phyloP scores from a whole-genome alignment of 306 rosid genomes.

The Macrotyloma uniflorum region DNA sequence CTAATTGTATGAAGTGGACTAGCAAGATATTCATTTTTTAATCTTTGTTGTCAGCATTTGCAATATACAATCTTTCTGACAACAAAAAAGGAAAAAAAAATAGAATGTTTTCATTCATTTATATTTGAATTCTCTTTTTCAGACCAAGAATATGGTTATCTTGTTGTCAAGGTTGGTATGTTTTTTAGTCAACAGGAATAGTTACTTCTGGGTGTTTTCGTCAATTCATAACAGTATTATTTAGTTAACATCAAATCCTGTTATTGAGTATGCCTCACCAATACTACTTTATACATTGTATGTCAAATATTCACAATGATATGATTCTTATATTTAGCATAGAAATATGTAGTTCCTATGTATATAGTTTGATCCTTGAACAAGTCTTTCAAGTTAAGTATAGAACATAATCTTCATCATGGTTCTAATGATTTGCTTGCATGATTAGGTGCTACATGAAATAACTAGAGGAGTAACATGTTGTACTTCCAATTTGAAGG shows the following conservation, averaged over 20 bases:
- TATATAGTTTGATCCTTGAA: background rate
- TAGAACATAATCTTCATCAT: background rate
- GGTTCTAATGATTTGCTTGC: constrained; percentile 1
- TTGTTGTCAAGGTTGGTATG: background rate
- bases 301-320: background rate
- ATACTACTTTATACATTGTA: background rate
- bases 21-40: background rate
- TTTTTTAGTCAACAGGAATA: background rate
- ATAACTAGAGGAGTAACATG: background rate
- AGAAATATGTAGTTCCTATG: background rate
- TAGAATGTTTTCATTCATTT: background rate
- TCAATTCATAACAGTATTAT: background rate
- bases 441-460: background rate
- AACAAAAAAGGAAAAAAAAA: background rate
- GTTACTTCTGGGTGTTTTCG: background rate
- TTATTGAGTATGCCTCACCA: background rate
- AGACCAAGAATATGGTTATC: background rate
- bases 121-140: background rate
- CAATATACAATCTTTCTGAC: background rate
- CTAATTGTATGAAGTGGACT: too few relatives aligned
- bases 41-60: background rate
- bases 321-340: background rate
- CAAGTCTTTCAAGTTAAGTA: background rate
- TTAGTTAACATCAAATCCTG: too few relatives aligned
- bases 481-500: background rate